Evolutionary conservation across 495 filamentous ascomycete species (phyloP).

Genomic region (Lasiosphaeris hirsuta): DNA sequence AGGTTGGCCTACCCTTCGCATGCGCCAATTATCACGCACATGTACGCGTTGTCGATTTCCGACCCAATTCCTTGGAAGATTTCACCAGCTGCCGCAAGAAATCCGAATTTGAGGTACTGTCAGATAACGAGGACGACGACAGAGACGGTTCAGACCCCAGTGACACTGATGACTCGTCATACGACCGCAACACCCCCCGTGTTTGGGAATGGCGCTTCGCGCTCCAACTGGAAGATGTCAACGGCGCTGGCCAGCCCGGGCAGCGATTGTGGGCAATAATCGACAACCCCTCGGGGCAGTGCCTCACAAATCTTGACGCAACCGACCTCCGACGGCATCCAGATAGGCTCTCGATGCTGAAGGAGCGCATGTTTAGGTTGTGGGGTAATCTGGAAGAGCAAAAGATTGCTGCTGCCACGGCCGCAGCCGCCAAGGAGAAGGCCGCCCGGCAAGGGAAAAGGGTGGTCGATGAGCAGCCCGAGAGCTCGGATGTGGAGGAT

Average conservation of each 20-base stretch:
- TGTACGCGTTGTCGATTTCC: constrained; percentile 80
- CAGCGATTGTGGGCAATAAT: constrained; percentile 62
- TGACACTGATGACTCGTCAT: constrained; percentile 11
- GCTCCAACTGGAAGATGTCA: constrained; percentile 64
- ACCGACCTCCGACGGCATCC: constrained; percentile 57
- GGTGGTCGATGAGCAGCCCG: constrained; percentile 9
- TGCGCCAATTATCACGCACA: constrained; percentile 65
- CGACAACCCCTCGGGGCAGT: constrained; percentile 59
- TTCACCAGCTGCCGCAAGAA: constrained; percentile 58
- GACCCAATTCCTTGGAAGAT: constrained; percentile 65
- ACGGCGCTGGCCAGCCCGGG: constrained; percentile 25
- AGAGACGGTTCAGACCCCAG: constrained; percentile 9
- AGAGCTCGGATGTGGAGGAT: constrained; percentile 27
- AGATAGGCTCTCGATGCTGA: constrained; percentile 46
- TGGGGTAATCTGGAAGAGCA: constrained; percentile 85
- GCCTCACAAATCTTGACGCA: constrained; percentile 64
- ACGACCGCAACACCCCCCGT: constrained; percentile 17
- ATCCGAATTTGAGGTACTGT: constrained; percentile 40
- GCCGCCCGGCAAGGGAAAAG: neutral
- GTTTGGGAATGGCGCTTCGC: constrained; percentile 79
- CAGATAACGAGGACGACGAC: constrained; percentile 26
- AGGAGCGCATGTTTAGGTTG: constrained; percentile 70
- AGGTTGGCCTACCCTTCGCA: constrained; percentile 59
- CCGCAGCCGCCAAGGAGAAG: neutral
- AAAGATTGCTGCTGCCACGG: constrained; percentile 35